phyloP scores from a whole-genome alignment of 495 filamentous ascomycete genomes.

The Annulohypoxylon moriforme region DNA sequence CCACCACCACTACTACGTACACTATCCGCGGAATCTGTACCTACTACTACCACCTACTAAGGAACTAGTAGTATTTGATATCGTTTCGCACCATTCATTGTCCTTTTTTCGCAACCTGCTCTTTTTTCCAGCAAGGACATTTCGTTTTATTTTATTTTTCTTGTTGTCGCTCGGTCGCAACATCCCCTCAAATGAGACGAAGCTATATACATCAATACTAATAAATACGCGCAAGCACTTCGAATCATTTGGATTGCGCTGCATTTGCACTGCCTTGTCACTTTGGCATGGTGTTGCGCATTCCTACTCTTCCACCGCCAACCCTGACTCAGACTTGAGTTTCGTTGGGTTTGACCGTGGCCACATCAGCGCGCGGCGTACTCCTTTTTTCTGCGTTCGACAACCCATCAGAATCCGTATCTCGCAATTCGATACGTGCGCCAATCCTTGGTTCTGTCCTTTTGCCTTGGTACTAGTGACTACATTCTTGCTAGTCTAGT shows the following conservation, averaged over 20 bases:
- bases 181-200: constrained; percentile 12
- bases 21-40: constrained; percentile 13
- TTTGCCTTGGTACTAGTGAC: constrained; percentile 37
- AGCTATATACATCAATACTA: constrained; percentile 23
- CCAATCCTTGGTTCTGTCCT: constrained; percentile 32
- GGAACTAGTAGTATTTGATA: constrained; percentile 34
- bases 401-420: constrained; percentile 41
- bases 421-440: constrained; percentile 30
- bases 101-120: constrained; percentile 25
- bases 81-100: constrained; percentile 37
- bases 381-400: constrained; percentile 45
- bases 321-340: constrained; percentile 50
- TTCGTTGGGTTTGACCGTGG: constrained; percentile 51
- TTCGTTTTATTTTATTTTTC: constrained; percentile 58
- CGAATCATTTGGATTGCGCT: constrained; percentile 31
- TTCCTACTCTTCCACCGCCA: constrained; percentile 35
- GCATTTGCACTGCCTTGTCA: constrained; percentile 16
- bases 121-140: constrained; percentile 28
- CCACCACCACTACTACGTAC: constrained; percentile 14
- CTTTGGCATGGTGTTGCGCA: constrained; percentile 33
- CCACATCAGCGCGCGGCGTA: constrained; percentile 47
- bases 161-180: constrained; percentile 50
- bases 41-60: too few relatives aligned
- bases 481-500: constrained; percentile 2
- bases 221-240: constrained; percentile 36